Evolutionary conservation across 2,329 filamentous ascomycete species (phyloP).

Genomic region (Fusarium agapanthi): DNA sequence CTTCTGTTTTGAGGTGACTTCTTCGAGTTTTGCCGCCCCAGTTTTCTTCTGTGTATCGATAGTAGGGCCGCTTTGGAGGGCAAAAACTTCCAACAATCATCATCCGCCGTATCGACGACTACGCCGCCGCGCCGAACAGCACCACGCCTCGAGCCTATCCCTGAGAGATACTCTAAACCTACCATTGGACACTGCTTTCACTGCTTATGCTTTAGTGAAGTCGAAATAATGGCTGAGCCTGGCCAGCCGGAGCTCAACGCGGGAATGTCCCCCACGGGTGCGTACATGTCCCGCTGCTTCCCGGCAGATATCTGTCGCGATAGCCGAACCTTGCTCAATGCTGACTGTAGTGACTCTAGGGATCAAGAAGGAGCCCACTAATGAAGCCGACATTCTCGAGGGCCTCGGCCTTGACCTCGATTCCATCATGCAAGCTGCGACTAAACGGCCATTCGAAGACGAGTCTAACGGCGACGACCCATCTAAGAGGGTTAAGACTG

Average conservation of each 20-base stretch:
- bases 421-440: slow-evolving; percentile 47
- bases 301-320: slow-evolving; percentile 11
- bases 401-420: slow-evolving; percentile 48
- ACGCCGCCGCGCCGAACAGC: slow-evolving; percentile 33
- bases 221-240: slow-evolving; percentile 53
- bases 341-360: slow-evolving; percentile 44
- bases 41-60: slow-evolving; percentile 52
- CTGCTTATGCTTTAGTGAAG: slow-evolving; percentile 41
- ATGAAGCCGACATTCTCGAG: slow-evolving; percentile 49
- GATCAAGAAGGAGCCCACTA: slow-evolving; percentile 53
- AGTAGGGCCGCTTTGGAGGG: slow-evolving; percentile 18
- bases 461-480: slow-evolving; percentile 40
- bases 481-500: slow-evolving; percentile 49
- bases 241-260: slow-evolving; percentile 49
- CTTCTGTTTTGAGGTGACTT: slow-evolving; percentile 23
- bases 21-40: slow-evolving; percentile 33
- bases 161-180: slow-evolving; percentile 24
- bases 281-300: slow-evolving; percentile 32
- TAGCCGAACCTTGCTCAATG: slow-evolving; percentile 14
- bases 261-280: slow-evolving; percentile 48
- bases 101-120: slow-evolving; percentile 36
- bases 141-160: slow-evolving; percentile 31
- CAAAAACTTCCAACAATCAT: slow-evolving; percentile 54
- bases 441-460: slow-evolving; percentile 51
- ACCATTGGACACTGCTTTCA: not conserved